Conservation (phyloP, 2,329 filamentous ascomycete genomes). For the Phaeosphaeriaceae sp. region DNA sequence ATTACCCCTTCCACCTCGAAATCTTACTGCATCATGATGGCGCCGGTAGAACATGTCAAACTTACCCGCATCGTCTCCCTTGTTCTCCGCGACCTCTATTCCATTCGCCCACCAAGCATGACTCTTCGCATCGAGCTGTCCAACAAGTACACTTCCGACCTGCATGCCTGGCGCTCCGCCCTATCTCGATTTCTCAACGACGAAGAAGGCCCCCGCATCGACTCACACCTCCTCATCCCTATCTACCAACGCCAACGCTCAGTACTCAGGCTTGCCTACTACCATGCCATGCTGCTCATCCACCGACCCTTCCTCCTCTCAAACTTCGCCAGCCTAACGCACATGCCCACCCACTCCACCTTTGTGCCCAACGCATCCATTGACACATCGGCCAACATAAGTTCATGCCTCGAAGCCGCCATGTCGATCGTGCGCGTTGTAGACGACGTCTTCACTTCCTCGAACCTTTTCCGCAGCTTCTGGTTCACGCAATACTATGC, state of each 20-base stretch:
- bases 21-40: slow-evolving; percentile 53
- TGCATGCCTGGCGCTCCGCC: slow-evolving; percentile 55
- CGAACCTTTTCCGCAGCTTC: slow-evolving; percentile 55
- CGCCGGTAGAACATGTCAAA: slow-evolving; percentile 54
- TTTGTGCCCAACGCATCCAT: slow-evolving; percentile 13
- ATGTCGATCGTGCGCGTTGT: slow-evolving; percentile 55
- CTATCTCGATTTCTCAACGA: slow-evolving; percentile 53
- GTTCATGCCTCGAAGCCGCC: slow-evolving; percentile 58
- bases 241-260: slow-evolving; percentile 62
- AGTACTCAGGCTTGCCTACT: slow-evolving; percentile 62
- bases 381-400: slow-evolving; percentile 44
- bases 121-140: slow-evolving; percentile 47
- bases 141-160: slow-evolving; percentile 51
- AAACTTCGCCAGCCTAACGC: slow-evolving; percentile 47
- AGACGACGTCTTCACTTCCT: slow-evolving; percentile 50
- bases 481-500: slow-evolving; percentile 63
- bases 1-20: slow-evolving; percentile 36
- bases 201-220: slow-evolving; percentile 38
- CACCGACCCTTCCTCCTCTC: slow-evolving; percentile 62
- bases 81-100: slow-evolving; percentile 55
- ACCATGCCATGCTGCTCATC: slow-evolving; percentile 63
- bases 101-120: slow-evolving; percentile 45
- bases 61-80: slow-evolving; percentile 54
- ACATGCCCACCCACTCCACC: slow-evolving; percentile 32
- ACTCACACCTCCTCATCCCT: slow-evolving; percentile 54